phyloP scores from a whole-genome alignment of 345 rosid species.

The Syzygium aqueum region DNA sequence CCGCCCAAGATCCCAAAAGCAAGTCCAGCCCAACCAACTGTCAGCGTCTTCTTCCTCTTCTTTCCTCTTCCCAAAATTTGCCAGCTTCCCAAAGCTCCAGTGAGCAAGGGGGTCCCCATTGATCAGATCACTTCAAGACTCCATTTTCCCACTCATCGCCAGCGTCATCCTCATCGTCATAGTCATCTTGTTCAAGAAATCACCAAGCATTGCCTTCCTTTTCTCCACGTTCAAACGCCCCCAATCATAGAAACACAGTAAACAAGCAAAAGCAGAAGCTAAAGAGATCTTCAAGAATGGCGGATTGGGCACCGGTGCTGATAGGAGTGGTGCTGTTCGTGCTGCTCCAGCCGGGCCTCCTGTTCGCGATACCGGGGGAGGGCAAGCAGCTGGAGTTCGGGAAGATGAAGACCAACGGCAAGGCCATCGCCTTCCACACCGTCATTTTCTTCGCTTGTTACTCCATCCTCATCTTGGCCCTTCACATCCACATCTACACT shows the following conservation, averaged over 20 bases:
- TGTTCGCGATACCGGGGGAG: conserved; percentile 72
- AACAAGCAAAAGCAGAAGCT: background rate
- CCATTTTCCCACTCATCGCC: background rate
- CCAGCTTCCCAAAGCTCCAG: background rate
- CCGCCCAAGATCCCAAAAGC: background rate
- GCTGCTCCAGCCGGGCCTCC: conserved; percentile 75
- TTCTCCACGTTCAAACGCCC: background rate
- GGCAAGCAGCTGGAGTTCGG: conserved; percentile 52
- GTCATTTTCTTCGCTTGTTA: conserved; percentile 75
- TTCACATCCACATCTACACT: conserved; percentile 81
- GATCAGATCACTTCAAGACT: background rate
- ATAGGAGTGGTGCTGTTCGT: conserved; percentile 82
- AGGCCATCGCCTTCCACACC: conserved; percentile 74
- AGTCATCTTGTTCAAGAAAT: background rate
- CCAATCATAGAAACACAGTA: background rate
- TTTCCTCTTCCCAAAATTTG: background rate
- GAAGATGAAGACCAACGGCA: conserved; percentile 89
- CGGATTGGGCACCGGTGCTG: conserved; percentile 93
- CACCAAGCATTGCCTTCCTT: background rate
- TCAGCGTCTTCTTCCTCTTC: background rate
- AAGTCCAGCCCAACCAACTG: background rate
- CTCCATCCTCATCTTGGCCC: conserved; percentile 67
- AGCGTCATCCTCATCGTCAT: background rate
- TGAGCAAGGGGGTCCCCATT: background rate
- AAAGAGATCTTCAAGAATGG: conserved; percentile 26